phyloP scores from a whole-genome alignment of 179 eudicot genomes.

The Beta macrorhiza region DNA sequence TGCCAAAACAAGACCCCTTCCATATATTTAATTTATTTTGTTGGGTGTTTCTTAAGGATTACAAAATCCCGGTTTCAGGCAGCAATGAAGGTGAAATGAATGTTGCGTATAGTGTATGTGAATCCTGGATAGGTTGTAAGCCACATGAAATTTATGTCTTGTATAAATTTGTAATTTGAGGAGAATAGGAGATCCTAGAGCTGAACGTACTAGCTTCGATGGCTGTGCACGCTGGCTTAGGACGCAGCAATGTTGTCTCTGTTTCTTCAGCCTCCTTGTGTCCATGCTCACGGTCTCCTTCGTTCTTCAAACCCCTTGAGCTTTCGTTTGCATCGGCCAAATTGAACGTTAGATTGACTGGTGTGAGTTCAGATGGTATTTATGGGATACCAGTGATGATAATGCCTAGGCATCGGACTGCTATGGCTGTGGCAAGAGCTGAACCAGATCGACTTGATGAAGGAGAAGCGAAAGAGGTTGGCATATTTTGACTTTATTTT shows the following conservation, averaged over 20 bases:
- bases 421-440: constrained; percentile 36
- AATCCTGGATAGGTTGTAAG: neutral
- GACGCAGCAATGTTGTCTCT: constrained; percentile 28
- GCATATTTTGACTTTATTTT: constrained; percentile 14
- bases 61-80: neutral
- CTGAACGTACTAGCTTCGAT: constrained; percentile 14
- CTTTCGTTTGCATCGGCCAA: constrained; percentile 21
- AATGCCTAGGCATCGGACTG: constrained; percentile 13
- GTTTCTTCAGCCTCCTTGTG: constrained; percentile 22
- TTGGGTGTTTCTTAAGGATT: neutral
- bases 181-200: neutral
- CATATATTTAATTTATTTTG: neutral
- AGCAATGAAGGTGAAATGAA: neutral
- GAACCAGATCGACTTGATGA: constrained; percentile 38
- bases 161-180: neutral
- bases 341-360: constrained; percentile 12
- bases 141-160: neutral
- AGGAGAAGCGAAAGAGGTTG: constrained; percentile 35
- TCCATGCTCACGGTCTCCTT: constrained; percentile 27
- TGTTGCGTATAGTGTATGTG: neutral
- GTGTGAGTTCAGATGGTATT: constrained; percentile 17
- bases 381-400: constrained; percentile 23
- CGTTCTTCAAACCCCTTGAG: constrained; percentile 22
- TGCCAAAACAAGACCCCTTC: neutral
- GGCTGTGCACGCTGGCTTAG: constrained; percentile 34